Percentiles rank a stretch among this genome's conserved stretches.
phyloP scores from a whole-genome alignment of 768 basidiomycete species.

The Exidia glandulosa region DNA sequence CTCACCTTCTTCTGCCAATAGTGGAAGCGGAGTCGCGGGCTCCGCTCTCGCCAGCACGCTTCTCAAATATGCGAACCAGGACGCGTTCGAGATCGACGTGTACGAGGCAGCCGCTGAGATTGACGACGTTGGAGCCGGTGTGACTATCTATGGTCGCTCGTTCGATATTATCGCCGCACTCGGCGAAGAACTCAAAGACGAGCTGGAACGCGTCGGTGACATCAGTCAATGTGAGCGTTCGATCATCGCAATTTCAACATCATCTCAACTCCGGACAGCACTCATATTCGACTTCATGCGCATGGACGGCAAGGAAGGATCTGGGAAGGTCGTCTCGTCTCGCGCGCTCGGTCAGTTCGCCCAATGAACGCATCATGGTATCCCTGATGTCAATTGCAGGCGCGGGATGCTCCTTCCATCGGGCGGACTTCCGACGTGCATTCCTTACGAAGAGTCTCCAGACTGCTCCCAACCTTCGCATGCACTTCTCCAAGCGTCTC shows the following conservation, averaged over 20 bases:
- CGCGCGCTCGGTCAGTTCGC: neutral
- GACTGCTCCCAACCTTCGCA: constrained; percentile 7
- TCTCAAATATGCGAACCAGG: neutral
- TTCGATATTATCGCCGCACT: neutral
- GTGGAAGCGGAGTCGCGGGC: neutral
- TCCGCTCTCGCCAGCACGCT: neutral
- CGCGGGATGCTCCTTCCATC: neutral
- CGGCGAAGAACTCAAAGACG: neutral
- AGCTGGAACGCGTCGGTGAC: neutral
- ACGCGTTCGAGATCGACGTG: neutral
- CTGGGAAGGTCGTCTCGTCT: neutral
- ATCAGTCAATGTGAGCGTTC: neutral
- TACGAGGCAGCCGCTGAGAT: neutral
- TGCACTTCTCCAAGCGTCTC: constrained; percentile 23
- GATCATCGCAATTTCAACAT: no score
- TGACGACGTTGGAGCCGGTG: neutral
- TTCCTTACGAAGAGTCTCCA: neutral
- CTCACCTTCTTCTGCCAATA: neutral
- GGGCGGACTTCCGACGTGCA: neutral
- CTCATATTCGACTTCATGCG: neutral
- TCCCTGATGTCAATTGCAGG: neutral
- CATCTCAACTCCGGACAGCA: no score
- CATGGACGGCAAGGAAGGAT: no score
- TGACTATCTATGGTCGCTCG: neutral
- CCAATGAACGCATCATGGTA: neutral